Evolutionary conservation across 352 stramenopile species (phyloP).

Genomic region (Pythium dissimile): DNA sequence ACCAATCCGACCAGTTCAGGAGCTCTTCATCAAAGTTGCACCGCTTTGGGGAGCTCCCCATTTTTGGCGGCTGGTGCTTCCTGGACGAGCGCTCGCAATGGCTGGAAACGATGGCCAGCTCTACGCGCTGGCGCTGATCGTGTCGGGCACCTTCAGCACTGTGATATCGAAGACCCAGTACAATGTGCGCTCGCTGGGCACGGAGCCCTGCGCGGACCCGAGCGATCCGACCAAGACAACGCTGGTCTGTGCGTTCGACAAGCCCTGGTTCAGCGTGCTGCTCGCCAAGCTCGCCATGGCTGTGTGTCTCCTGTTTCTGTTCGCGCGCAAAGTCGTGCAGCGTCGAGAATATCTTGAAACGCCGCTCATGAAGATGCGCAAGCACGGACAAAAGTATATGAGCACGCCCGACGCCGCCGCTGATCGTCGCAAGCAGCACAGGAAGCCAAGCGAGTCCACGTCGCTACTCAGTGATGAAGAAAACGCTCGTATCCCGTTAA

Average conservation of each 20-base stretch:
- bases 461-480: slow-evolving; percentile 25
- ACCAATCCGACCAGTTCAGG: neutral
- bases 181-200: slow-evolving; percentile 48
- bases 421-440: slow-evolving; percentile 23
- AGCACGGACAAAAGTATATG: slow-evolving; percentile 61
- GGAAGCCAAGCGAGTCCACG: slow-evolving; percentile 25
- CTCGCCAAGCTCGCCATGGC: slow-evolving; percentile 84
- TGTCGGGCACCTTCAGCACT: slow-evolving; percentile 78
- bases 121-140: slow-evolving; percentile 59
- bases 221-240: slow-evolving; percentile 21
- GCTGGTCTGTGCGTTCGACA: slow-evolving; percentile 69
- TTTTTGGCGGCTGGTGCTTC: neutral
- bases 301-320: slow-evolving; percentile 72
- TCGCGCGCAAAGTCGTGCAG: slow-evolving; percentile 49
- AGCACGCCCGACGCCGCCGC: slow-evolving; percentile 38
- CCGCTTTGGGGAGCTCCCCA: neutral
- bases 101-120: slow-evolving; percentile 35
- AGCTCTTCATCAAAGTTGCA: neutral
- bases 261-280: slow-evolving; percentile 80
- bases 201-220: slow-evolving; percentile 45
- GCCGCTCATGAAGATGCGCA: slow-evolving; percentile 58
- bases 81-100: neutral
- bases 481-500: slow-evolving; percentile 29
- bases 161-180: slow-evolving; percentile 85
- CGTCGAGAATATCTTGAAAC: slow-evolving; percentile 63